These are phyloP conservation scores for Kalmusia sp. DNA, from an alignment of 2,329 filamentous ascomycete genomes.

Conservation along the genomic window DNA sequence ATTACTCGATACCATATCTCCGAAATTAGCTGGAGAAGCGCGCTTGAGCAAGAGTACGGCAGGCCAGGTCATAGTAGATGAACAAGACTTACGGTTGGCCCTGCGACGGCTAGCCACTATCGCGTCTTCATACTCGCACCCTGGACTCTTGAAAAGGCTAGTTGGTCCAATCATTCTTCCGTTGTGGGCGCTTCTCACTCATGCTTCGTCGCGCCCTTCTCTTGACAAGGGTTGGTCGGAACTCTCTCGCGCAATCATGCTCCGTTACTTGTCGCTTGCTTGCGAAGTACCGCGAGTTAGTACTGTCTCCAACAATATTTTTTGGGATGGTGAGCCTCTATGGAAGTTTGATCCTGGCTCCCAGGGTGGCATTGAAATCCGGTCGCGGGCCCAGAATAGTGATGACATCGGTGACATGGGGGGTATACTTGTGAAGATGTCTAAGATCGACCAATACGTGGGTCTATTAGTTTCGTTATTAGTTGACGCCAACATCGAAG, in stretches of 20 bases:
- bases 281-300: slow-evolving; percentile 59
- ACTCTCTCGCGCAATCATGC: slow-evolving; percentile 31
- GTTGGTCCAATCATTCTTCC: slow-evolving; percentile 65
- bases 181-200: slow-evolving; percentile 68
- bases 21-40: slow-evolving; percentile 46
- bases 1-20: slow-evolving; percentile 60
- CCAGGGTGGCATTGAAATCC: slow-evolving; percentile 62
- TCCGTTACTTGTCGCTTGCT: slow-evolving; percentile 62
- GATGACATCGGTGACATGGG: slow-evolving; percentile 78
- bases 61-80: slow-evolving; percentile 55
- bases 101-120: slow-evolving; percentile 64
- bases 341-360: slow-evolving; percentile 63
- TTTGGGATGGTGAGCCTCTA: slow-evolving; percentile 58
- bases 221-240: slow-evolving; percentile 35
- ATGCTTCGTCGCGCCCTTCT: slow-evolving; percentile 47
- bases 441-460: slow-evolving; percentile 34
- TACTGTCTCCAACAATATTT: slow-evolving; percentile 61
- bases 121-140: slow-evolving; percentile 69
- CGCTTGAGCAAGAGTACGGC: slow-evolving; percentile 53
- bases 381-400: slow-evolving; percentile 74
- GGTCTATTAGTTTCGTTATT: slow-evolving; percentile 46
- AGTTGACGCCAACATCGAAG: slow-evolving; percentile 57
- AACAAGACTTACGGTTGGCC: slow-evolving; percentile 57
- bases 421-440: slow-evolving; percentile 68
- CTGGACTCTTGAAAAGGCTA: slow-evolving; percentile 68